Conservation (phyloP, 202 grass and related monocot genomes). For the Elaeis oleifera region DNA sequence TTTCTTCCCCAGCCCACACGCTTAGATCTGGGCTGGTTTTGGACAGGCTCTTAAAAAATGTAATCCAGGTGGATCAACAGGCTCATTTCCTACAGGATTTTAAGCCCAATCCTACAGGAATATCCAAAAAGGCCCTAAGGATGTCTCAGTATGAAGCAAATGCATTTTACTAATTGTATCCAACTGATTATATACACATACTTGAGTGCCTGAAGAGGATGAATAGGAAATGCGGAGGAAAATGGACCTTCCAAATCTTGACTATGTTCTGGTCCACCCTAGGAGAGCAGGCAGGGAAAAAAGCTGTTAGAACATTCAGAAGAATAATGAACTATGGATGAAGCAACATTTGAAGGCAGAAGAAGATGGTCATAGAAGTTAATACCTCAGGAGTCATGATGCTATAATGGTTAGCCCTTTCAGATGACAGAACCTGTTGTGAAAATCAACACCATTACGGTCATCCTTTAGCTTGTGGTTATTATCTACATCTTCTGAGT, state of each 20-base stretch:
- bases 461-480: conserved; percentile 31
- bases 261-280: conserved; percentile 72
- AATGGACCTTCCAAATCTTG: conserved; percentile 66
- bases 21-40: too few relatives aligned
- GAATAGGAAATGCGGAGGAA: conserved; percentile 58
- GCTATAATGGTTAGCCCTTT: conserved; percentile 38
- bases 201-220: conserved; percentile 81
- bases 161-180: not conserved
- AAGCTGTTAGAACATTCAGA: too few relatives aligned
- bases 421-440: conserved; percentile 28
- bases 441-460: conserved; percentile 25
- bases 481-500: conserved; percentile 37
- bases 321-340: not conserved
- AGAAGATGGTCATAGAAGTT: conserved; percentile 16
- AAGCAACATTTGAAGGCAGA: conserved; percentile 13
- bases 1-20: too few relatives aligned
- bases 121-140: too few relatives aligned
- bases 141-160: too few relatives aligned
- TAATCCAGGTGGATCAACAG: too few relatives aligned
- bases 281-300: not conserved
- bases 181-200: conserved; percentile 23
- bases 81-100: too few relatives aligned
- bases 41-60: too few relatives aligned
- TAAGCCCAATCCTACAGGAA: too few relatives aligned
- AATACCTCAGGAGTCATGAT: conserved; percentile 41